Conservation (phyloP, 2,329 filamentous ascomycete species). For the Macrophomina phaseolina region DNA sequence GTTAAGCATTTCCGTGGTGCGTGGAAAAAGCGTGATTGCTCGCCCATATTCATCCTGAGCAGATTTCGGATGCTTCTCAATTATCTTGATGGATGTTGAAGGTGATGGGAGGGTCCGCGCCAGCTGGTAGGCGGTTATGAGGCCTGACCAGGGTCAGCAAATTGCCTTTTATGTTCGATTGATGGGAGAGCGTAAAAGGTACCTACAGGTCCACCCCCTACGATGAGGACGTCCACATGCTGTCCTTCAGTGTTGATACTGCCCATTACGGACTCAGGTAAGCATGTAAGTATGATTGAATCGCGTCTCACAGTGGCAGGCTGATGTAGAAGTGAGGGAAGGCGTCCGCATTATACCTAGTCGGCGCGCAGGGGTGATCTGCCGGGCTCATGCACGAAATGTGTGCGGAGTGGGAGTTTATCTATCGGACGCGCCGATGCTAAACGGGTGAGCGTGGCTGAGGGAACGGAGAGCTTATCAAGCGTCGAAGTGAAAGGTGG, state of each 20-base stretch:
- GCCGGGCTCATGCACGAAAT: too few relatives aligned
- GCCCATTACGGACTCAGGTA: background rate
- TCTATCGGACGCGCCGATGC: too few relatives aligned
- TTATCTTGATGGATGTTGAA: slow-evolving; percentile 51
- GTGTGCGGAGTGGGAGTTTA: too few relatives aligned
- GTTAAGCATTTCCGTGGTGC: slow-evolving; percentile 59
- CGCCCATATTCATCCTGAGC: slow-evolving; percentile 59
- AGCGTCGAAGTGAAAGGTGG: too few relatives aligned
- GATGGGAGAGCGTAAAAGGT: slow-evolving; percentile 26
- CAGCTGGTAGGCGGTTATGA: slow-evolving; percentile 55
- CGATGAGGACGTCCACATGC: slow-evolving; percentile 45
- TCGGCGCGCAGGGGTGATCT: too few relatives aligned
- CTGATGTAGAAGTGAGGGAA: too few relatives aligned
- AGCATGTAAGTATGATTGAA: too few relatives aligned
- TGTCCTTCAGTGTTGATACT: background rate
- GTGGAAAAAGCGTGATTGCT: slow-evolving; percentile 60
- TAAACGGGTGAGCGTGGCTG: too few relatives aligned
- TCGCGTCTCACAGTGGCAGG: too few relatives aligned
- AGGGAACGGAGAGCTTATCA: too few relatives aligned
- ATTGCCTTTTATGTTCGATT: background rate
- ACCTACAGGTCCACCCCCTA: slow-evolving; percentile 56
- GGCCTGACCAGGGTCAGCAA: slow-evolving; percentile 31
- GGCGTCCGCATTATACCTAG: too few relatives aligned
- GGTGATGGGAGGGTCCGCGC: slow-evolving; percentile 48
- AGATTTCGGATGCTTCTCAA: slow-evolving; percentile 57